Conservation (phyloP, 2,329 filamentous ascomycete genomes). For the Verticillium isaacii region DNA sequence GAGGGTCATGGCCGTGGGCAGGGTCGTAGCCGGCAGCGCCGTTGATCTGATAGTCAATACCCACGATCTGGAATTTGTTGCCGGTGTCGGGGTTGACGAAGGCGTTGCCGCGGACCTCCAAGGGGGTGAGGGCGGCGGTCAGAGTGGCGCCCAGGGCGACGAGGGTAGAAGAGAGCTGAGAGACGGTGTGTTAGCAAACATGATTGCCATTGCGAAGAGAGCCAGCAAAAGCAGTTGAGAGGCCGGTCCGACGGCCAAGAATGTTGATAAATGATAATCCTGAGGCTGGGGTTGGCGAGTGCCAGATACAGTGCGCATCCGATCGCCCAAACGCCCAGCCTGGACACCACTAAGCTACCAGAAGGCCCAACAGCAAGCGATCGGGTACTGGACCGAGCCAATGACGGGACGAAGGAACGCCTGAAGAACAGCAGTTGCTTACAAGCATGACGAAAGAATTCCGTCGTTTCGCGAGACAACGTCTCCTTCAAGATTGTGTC, state of each 20-base stretch:
- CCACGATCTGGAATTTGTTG: conserved; percentile 60
- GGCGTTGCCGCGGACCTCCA: conserved; percentile 51
- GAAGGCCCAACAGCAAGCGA: neutral
- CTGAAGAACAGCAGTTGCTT: neutral
- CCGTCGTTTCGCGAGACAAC: neutral
- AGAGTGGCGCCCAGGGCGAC: conserved; percentile 48
- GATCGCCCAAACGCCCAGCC: neutral
- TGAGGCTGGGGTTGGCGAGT: too few species aligned
- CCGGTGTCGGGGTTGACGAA: conserved; percentile 57
- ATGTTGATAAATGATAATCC: too few species aligned
- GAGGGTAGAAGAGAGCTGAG: conserved; percentile 28
- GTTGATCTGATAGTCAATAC: conserved; percentile 65
- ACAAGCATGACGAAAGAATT: neutral
- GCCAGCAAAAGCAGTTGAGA: too few species aligned
- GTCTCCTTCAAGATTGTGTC: neutral
- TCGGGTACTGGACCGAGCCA: neutral
- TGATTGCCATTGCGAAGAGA: neutral
- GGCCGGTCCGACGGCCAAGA: too few species aligned
- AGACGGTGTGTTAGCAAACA: neutral
- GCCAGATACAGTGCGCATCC: neutral
- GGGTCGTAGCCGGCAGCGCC: conserved; percentile 60
- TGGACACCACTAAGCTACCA: neutral
- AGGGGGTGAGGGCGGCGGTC: conserved; percentile 51
- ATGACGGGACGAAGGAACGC: neutral
- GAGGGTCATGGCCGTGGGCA: conserved; percentile 47